Conservation (phyloP, 106 monocot species). For the Dendrobium nobile region DNA sequence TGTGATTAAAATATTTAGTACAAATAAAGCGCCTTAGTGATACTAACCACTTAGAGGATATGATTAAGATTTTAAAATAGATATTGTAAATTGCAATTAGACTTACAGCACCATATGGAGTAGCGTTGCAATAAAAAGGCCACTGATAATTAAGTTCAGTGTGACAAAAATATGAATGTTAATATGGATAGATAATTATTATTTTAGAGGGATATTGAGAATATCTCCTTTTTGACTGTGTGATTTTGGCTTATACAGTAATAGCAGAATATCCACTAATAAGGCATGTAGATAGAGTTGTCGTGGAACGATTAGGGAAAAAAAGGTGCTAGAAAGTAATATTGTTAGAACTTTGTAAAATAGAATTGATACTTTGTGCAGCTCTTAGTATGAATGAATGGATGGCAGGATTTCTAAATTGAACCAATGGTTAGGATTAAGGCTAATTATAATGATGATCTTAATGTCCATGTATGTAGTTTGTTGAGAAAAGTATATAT, state of each 20-base stretch:
- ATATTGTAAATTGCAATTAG: not conserved
- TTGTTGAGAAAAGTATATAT: not conserved
- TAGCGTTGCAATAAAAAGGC: not conserved
- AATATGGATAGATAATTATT: not conserved
- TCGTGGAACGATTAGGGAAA: not conserved
- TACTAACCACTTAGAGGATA: not conserved
- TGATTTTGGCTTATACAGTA: not conserved
- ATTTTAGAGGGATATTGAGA: not conserved
- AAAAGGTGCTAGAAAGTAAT: not conserved
- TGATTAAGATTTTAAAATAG: not conserved
- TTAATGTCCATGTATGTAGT: not conserved
- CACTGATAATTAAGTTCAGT: not conserved
- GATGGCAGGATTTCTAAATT: not conserved
- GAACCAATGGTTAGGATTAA: not conserved
- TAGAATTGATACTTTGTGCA: not conserved
- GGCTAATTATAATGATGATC: not conserved
- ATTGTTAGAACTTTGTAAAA: not conserved
- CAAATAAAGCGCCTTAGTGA: not conserved
- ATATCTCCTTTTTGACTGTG: not conserved
- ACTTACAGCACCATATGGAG: not conserved
- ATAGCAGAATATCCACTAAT: not conserved
- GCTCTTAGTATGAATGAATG: not conserved
- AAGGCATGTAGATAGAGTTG: not conserved
- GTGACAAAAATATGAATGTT: not conserved
- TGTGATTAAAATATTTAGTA: not conserved